Percentiles rank a stretch among this genome's conserved stretches.
Evolutionary conservation across 1,284 basidiomycete species (phyloP).

Genomic region (Schizophyllum commune): DNA sequence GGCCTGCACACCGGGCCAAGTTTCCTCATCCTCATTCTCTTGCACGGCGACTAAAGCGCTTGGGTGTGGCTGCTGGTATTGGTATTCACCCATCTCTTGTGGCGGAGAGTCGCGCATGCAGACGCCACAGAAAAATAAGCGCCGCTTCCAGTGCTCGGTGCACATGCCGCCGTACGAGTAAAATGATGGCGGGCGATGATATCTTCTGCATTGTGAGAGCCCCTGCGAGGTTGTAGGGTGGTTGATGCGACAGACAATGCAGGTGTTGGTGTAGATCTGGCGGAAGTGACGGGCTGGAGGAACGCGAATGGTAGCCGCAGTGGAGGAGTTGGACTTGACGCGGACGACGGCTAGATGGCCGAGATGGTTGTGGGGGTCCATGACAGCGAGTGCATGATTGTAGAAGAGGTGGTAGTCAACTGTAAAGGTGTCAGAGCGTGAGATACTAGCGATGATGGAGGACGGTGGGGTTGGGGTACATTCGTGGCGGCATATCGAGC

Average conservation of each 20-base stretch:
- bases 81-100: conserved; percentile 23
- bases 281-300: conserved; percentile 34
- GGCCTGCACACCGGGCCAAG: conserved; percentile 54
- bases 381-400: conserved; percentile 42
- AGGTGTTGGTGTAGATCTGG: conserved; percentile 33
- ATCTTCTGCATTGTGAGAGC: conserved; percentile 22
- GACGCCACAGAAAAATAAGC: conserved; percentile 49
- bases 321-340: conserved; percentile 15
- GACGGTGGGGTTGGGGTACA: conserved; percentile 3
- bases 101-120: conserved; percentile 56
- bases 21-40: conserved; percentile 65
- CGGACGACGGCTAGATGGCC: conserved; percentile 25
- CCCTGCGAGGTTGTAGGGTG: conserved; percentile 41
- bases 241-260: conserved; percentile 66
- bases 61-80: conserved; percentile 25
- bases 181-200: conserved; percentile 36
- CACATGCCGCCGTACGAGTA: conserved; percentile 44
- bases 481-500: not conserved
- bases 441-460: not conserved
- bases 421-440: conserved; percentile 10
- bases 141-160: conserved; percentile 50
- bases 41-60: conserved; percentile 38
- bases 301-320: conserved; percentile 18
- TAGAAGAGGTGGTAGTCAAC: conserved; percentile 57
- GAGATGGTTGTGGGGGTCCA: conserved; percentile 45